A percentile compares a stretch with the other conserved stretches of the same genome.
phyloP scores from a whole-genome alignment of 768 basidiomycete genomes.

The Tulasnella sp. region DNA sequence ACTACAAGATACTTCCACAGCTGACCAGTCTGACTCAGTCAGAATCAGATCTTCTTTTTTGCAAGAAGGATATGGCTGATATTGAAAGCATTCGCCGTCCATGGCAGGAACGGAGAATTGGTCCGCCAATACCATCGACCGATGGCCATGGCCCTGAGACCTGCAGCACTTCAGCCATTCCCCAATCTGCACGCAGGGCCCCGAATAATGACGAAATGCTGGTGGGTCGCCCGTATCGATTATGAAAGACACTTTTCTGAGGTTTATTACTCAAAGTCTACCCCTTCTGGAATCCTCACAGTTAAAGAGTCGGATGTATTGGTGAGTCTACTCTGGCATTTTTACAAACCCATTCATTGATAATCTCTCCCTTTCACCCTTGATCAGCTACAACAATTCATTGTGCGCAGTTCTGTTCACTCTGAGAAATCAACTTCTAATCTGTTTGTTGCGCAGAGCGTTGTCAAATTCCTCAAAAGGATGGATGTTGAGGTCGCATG shows the following conservation, averaged over 20 bases:
- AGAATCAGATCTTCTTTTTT: not conserved
- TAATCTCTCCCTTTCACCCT: not conserved
- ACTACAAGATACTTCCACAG: no score
- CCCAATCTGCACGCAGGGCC: no score
- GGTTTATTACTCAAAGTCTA: no score
- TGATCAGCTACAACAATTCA: not conserved
- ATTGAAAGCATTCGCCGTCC: not conserved
- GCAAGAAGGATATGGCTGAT: not conserved
- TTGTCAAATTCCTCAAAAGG: not conserved
- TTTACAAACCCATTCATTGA: not conserved
- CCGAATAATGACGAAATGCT: no score
- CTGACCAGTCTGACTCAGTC: not conserved
- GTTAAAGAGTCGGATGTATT: not conserved
- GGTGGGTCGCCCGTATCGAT: no score
- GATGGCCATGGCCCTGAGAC: no score
- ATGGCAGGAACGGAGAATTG: not conserved
- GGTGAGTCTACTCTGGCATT: not conserved
- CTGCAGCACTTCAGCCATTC: no score
- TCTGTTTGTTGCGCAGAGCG: not conserved
- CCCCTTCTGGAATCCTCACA: not conserved
- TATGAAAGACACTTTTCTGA: no score
- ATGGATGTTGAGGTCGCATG: not conserved
- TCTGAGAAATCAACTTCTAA: not conserved
- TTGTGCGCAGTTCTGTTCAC: not conserved
- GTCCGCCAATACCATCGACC: not conserved